A percentile compares a stretch with the other conserved stretches of the same genome.
Evolutionary conservation across 371 early-diverging fungal genomes (phyloP).

Genomic region (Mortierella polycephala): DNA sequence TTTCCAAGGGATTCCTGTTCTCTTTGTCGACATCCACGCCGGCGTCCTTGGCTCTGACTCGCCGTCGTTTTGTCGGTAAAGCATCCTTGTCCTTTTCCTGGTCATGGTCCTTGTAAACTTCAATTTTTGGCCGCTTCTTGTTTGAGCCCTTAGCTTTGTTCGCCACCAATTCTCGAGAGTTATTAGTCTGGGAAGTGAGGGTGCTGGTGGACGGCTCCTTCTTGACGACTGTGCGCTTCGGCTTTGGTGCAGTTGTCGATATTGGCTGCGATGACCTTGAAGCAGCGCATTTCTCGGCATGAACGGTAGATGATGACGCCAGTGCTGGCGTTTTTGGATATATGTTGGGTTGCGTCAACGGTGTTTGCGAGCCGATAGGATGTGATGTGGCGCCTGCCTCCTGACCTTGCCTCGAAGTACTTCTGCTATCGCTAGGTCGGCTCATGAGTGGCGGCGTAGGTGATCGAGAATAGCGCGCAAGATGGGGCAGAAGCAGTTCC

Average conservation of each 20-base stretch:
- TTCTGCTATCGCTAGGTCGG: neutral
- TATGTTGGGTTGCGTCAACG: neutral
- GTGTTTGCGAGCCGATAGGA: neutral
- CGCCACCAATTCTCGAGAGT: neutral
- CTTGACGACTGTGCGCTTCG: neutral
- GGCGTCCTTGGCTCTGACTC: neutral
- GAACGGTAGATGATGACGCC: neutral
- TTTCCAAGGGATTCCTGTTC: slow-evolving; percentile 23
- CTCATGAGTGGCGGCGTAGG: neutral
- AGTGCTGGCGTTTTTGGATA: slow-evolving; percentile 1
- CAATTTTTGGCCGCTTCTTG: slow-evolving; percentile 27
- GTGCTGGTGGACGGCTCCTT: neutral
- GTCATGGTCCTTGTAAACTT: slow-evolving; percentile 24
- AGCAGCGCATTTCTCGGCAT: neutral
- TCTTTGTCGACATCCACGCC: slow-evolving; percentile 33
- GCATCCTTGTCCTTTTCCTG: slow-evolving; percentile 9
- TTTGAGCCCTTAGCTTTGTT: neutral
- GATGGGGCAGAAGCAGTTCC: slow-evolving; percentile 21
- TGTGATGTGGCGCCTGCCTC: neutral
- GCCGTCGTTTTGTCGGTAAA: slow-evolving; percentile 12
- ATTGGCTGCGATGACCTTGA: neutral
- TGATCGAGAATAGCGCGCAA: slow-evolving; percentile 21
- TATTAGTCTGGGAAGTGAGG: neutral
- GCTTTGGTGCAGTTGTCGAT: neutral
- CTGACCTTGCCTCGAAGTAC: neutral